Evolutionary conservation across 2,329 filamentous ascomycete species (phyloP).

Genomic region (Claviceps sorghi): DNA sequence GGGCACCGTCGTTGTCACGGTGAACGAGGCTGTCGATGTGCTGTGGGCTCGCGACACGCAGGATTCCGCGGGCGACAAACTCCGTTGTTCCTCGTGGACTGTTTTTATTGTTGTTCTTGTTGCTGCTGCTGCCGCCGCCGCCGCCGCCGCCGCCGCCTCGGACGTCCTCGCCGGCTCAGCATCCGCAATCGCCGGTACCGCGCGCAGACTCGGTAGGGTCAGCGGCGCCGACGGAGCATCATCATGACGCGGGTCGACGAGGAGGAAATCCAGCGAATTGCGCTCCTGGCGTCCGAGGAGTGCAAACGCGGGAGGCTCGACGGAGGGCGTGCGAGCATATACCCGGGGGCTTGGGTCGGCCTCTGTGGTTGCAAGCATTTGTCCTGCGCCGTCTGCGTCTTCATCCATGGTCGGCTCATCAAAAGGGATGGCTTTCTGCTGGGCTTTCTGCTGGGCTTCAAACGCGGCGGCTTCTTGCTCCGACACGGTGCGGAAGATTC

Average conservation of each 20-base stretch:
- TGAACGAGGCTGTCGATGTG: conserved; percentile 32
- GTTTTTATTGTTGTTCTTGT: not conserved
- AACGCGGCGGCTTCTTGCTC: conserved; percentile 35
- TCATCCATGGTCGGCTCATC: not conserved
- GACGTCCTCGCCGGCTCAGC: conserved; percentile 4
- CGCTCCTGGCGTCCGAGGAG: conserved; percentile 36
- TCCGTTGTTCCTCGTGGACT: conserved; percentile 2
- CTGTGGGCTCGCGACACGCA: conserved; percentile 24
- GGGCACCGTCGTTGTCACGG: conserved; percentile 37
- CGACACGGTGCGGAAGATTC: conserved; percentile 46
- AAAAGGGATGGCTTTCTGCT: conserved; percentile 10
- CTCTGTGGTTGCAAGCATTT: conserved; percentile 12
- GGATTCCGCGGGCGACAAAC: conserved; percentile 10
- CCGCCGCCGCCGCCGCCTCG: not conserved
- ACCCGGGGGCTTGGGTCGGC: conserved; percentile 21
- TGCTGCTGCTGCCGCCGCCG: not conserved
- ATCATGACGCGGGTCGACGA: conserved; percentile 38
- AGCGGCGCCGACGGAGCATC: conserved; percentile 18
- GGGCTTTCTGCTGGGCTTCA: conserved; percentile 18
- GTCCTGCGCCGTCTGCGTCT: conserved; percentile 8
- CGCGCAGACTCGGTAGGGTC: conserved; percentile 26
- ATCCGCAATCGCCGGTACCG: conserved; percentile 16
- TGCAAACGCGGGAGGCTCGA: conserved; percentile 47
- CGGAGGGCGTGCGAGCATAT: conserved; percentile 45
- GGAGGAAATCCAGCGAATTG: conserved; percentile 45